These are phyloP conservation scores for Chaetothyriales sp. DNA, from an alignment of 2,329 filamentous ascomycete species.

Conservation along the genomic window DNA sequence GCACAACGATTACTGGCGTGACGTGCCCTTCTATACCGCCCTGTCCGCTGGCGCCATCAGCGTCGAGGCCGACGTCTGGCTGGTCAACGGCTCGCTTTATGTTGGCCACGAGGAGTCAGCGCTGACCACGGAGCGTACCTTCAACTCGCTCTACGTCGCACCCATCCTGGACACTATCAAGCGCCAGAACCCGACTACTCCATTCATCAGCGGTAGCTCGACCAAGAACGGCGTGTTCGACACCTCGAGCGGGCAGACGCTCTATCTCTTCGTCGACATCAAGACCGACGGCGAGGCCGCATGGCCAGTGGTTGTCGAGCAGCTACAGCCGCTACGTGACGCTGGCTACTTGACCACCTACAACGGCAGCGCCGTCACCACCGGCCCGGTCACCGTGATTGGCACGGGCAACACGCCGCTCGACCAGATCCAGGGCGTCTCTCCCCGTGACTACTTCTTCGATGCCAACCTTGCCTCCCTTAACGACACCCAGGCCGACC, in stretches of 20 bases:
- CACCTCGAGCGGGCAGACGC: constrained; percentile 38
- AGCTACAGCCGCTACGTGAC: constrained; percentile 41
- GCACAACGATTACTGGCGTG: constrained; percentile 31
- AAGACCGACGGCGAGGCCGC: constrained; percentile 44
- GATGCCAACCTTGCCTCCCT: constrained; percentile 40
- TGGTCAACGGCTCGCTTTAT: constrained; percentile 26
- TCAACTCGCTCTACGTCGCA: constrained; percentile 27
- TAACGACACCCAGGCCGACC: constrained; percentile 30
- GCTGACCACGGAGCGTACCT: constrained; percentile 25
- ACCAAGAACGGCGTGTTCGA: constrained; percentile 48
- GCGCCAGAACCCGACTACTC: constrained; percentile 39
- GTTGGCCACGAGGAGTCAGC: constrained; percentile 27
- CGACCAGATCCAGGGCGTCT: constrained; percentile 13
- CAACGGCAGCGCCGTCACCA: constrained; percentile 32
- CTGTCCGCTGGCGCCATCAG: constrained; percentile 27
- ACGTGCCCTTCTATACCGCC: constrained; percentile 26
- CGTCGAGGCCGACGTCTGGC: constrained; percentile 34
- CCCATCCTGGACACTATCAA: constrained; percentile 42
- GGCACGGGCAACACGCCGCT: constrained; percentile 44
- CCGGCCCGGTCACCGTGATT: constrained; percentile 43
- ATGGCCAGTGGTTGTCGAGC: constrained; percentile 40
- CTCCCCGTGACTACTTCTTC: constrained; percentile 42
- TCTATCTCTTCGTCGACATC: constrained; percentile 50
- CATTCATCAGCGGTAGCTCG: constrained; percentile 34
- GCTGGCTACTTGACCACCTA: constrained; percentile 39